Evolutionary conservation across 805 yeast genomes (phyloP).

Genomic region (Zygosaccharomyces kombuchaensis): DNA sequence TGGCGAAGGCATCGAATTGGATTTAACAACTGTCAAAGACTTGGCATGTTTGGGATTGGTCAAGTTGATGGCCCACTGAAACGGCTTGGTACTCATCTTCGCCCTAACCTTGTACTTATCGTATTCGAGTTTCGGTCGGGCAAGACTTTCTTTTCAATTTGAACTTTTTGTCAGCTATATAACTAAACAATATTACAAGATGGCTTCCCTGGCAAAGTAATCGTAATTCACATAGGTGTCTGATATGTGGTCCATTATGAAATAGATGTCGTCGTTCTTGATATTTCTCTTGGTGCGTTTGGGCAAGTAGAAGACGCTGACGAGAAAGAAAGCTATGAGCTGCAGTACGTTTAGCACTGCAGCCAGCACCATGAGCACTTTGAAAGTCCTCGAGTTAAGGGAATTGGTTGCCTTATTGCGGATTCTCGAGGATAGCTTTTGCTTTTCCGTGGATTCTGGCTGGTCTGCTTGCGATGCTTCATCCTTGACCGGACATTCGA

Average conservation of each 20-base stretch:
- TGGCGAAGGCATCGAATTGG: conserved; percentile 24
- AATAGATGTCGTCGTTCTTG: conserved; percentile 5
- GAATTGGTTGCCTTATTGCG: background rate
- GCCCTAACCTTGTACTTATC: background rate
- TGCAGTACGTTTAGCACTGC: conserved; percentile 8
- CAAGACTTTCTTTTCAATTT: background rate
- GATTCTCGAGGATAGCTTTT: background rate
- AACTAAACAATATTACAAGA: background rate
- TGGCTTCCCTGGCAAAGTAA: conserved; percentile 2
- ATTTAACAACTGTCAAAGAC: conserved; percentile 3
- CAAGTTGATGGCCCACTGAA: conserved; percentile 20
- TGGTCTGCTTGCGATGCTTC: background rate
- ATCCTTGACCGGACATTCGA: conserved; percentile 1
- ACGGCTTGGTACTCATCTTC: conserved; percentile 9
- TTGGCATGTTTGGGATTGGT: conserved; percentile 15
- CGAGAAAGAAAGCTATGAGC: conserved; percentile 7
- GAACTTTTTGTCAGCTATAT: background rate
- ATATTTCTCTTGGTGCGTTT: conserved; percentile 2
- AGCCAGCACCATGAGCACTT: conserved; percentile 1
- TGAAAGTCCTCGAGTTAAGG: conserved; percentile 3
- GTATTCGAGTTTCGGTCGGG: background rate
- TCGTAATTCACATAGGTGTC: conserved; percentile 10
- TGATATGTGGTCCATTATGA: conserved; percentile 9
- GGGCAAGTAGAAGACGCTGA: conserved; percentile 6
- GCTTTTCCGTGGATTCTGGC: background rate